Base-by-base conservation (phyloP, 129 eudicot species). In the Ambrosia trifida region DNA sequence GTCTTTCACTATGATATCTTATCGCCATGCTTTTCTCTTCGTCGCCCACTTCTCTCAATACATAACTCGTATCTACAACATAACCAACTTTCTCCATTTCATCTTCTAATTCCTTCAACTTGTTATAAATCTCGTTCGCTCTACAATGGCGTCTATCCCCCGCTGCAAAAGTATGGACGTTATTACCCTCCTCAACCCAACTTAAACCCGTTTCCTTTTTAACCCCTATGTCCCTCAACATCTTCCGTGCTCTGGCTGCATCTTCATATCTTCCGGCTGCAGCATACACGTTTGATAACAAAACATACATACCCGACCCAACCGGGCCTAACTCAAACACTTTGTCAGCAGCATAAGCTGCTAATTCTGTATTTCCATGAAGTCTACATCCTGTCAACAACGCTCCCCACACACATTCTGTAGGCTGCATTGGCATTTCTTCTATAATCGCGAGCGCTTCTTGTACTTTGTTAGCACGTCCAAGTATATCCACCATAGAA, bases 181-280 rank as follows among this genome's bases (percentile, higher is more conserved):
- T 64, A 77, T 83, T 94, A 66, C 93, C 93, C 78, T 94, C 96
- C 72, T 94, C 98, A 12, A 94, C 93, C 98, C 98, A 94, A 38
- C 98, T 94, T 72, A 94, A 85, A 57, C 98, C 98, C 0, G 96
- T 85, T 79, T 89, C 98, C 82, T 94, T 94, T 77, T 84, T 94
- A 79, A 87, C 75, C 71, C 98, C 97, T 53, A 36, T 81, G 70
- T 93, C 96, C 78, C 89, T 85, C 45, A 93, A 40, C 95, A 80
- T 80, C 78, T 85, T 89, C 12, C 98, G 89, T 18, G 84, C 88
- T 70, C 64, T 85, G 10, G 96, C 95, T 6, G 96, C 96, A 68
- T 93, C 96, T 69, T 87, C 87, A 46, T 75, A 87, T 79, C 90
- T 83, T 20, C 98, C 96, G 16, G 92, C 88, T 67, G 96, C 84